Conservation (phyloP, 2,329 filamentous ascomycete genomes). For the Paraphaeosphaeria sporulosa region DNA sequence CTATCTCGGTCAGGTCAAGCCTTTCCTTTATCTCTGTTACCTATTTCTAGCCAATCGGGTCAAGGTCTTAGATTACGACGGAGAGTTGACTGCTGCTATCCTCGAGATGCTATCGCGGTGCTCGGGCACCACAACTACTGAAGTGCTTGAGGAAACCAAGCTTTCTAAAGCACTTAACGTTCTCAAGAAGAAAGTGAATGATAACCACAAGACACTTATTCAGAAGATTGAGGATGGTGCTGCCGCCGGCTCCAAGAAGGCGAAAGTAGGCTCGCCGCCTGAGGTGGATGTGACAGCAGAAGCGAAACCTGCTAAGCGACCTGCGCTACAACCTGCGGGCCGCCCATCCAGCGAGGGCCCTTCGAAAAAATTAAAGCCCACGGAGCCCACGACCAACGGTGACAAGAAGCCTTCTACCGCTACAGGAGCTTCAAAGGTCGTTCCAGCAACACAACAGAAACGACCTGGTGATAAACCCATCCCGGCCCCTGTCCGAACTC, state of each 20-base stretch:
- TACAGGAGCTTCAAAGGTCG: constrained; percentile 20
- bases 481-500: constrained; percentile 38
- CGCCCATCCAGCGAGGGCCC: constrained; percentile 30
- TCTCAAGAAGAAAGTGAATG: constrained; percentile 70
- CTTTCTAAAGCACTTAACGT: constrained; percentile 70
- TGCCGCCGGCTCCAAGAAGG: constrained; percentile 52
- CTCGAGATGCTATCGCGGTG: constrained; percentile 66
- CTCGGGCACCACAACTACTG: constrained; percentile 65
- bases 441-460: constrained; percentile 30
- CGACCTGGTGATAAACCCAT: constrained; percentile 39
- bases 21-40: constrained; percentile 56
- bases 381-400: constrained; percentile 24
- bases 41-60: constrained; percentile 58
- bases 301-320: constrained; percentile 41
- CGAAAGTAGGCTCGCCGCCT: constrained; percentile 41
- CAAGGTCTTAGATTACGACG: constrained; percentile 55
- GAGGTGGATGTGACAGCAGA: constrained; percentile 30
- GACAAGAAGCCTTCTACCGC: constrained; percentile 27
- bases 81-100: constrained; percentile 51
- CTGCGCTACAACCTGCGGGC: constrained; percentile 28
- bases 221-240: constrained; percentile 61
- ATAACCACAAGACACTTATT: constrained; percentile 68
- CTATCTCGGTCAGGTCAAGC: constrained; percentile 45
- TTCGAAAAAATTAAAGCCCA: constrained; percentile 41
- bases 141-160: constrained; percentile 68